phyloP scores from a whole-genome alignment of 139 green algal genomes.

The Cymbomonas tetramitiformis region DNA sequence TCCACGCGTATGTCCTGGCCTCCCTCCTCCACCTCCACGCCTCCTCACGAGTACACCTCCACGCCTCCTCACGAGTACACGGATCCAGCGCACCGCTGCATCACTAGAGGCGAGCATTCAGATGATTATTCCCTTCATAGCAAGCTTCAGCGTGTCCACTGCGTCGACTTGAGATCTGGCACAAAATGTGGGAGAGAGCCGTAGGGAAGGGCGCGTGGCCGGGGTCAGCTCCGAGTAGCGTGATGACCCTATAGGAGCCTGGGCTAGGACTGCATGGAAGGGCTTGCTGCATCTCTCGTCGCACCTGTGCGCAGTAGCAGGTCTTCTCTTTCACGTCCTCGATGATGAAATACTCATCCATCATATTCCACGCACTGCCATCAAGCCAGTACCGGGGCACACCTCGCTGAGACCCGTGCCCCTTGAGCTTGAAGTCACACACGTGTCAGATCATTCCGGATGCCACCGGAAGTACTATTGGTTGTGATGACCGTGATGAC shows the following conservation, averaged over 20 bases:
- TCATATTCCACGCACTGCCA: constrained; percentile 65
- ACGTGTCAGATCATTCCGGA: too few relatives aligned
- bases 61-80: not conserved
- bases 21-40: too few relatives aligned
- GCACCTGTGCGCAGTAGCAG: constrained; percentile 53
- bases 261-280: not conserved
- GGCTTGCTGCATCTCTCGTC: not conserved
- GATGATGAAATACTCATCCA: constrained; percentile 81
- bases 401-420: not conserved
- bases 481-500: too few relatives aligned
- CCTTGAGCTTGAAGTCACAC: too few relatives aligned
- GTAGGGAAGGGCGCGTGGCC: too few relatives aligned
- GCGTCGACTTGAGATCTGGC: too few relatives aligned
- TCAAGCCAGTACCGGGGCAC: not conserved
- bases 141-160: too few relatives aligned
- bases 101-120: not conserved
- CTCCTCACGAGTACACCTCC: too few relatives aligned
- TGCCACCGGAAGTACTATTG: too few relatives aligned
- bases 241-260: too few relatives aligned
- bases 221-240: too few relatives aligned
- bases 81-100: not conserved
- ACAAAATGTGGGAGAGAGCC: too few relatives aligned
- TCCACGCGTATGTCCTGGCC: constrained; percentile 37
- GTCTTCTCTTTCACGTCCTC: constrained; percentile 81
- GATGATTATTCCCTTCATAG: not conserved